Base-by-base conservation (phyloP, 164 flowering plant genomes). In the Liquidambar formosana region DNA sequence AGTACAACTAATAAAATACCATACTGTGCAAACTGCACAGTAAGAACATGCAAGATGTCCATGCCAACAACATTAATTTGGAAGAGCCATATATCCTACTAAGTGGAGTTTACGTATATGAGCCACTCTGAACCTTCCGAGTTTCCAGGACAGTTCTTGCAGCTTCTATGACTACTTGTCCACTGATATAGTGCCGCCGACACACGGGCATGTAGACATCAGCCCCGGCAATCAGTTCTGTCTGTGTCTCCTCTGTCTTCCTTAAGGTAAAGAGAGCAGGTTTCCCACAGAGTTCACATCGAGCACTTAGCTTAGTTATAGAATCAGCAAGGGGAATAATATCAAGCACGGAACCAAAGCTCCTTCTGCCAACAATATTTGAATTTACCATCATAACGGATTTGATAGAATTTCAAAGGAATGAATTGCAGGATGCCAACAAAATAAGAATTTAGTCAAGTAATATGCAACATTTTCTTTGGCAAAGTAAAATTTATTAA, bases 151-250 rank as follows among this genome's bases (percentile, higher is more conserved):
- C 84, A 22, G 38, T 66, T 62, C 80, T 84, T 52, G 88, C 62
- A 47, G 88, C 75, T 70, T 84, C 87, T 27, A 80, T 83, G 49
- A 75, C 88, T 1, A 62, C 82, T 72, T 85, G 91, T 26, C 91
- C 91, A 57, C 77, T 75, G 22, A 84, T 82, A 76, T 89, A 87
- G 80, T 89, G 92, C 65, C 80, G 81, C 12, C 92, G 78, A 52
- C 94, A 89, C 21, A 89, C 91, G 6, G 91, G 94, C 94, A 87
- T 89, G 77, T 89, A 89, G 11, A 84, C 81, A 43, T 89, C 89
- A 43, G 89, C 87, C 5, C 91, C 94, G 10, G 83, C 92, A 48
- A 89, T 83, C 43, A 87, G 73, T 72, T 89, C 91, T 18, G 81
- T 86, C 61, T 77, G 74, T 1, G 70, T 84, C 61, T 87, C 89